These are phyloP conservation scores for Fusarium buharicum DNA, from an alignment of 2,329 filamentous ascomycete species.

Conservation along the genomic window DNA sequence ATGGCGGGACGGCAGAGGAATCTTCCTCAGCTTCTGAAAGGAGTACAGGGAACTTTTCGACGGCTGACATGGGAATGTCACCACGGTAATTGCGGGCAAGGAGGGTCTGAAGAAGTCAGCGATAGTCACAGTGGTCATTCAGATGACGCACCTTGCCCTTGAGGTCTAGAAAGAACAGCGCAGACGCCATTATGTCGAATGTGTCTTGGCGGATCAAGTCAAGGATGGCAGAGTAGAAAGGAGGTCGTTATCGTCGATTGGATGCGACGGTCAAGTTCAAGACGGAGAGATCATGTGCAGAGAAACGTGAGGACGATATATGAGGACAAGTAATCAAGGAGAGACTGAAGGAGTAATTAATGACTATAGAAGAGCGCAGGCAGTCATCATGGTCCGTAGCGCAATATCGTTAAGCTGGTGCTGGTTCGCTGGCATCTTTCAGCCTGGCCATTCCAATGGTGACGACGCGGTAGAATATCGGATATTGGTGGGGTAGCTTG, in stretches of 20 bases:
- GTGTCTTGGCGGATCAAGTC: slow-evolving; percentile 21
- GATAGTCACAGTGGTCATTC: neutral
- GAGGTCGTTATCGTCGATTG: slow-evolving; percentile 45
- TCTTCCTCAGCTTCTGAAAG: slow-evolving; percentile 99
- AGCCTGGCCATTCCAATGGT: slow-evolving; percentile 38
- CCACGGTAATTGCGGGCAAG: slow-evolving; percentile 98
- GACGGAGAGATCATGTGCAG: slow-evolving; percentile 31
- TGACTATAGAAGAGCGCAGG: slow-evolving; percentile 40
- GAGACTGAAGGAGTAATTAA: slow-evolving; percentile 22
- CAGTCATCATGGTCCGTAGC: slow-evolving; percentile 41
- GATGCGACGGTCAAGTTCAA: slow-evolving; percentile 31
- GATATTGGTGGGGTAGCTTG: slow-evolving; percentile 41
- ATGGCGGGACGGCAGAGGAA: slow-evolving; percentile 94
- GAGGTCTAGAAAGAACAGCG: slow-evolving; percentile 97
- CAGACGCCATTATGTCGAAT: slow-evolving; percentile 82
- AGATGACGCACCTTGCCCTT: slow-evolving; percentile 88
- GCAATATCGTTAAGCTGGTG: slow-evolving; percentile 28
- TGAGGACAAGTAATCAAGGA: slow-evolving; percentile 12
- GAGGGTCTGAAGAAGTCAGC: slow-evolving; percentile 76
- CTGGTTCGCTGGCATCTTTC: slow-evolving; percentile 46
- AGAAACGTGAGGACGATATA: slow-evolving; percentile 10
- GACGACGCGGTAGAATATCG: slow-evolving; percentile 41
- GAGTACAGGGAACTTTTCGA: slow-evolving; percentile 96
- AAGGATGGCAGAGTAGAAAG: slow-evolving; percentile 39
- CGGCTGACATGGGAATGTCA: slow-evolving; percentile 98